Conservation (phyloP, 31 red algal genomes). For the Asparagopsis taxiformis region DNA sequence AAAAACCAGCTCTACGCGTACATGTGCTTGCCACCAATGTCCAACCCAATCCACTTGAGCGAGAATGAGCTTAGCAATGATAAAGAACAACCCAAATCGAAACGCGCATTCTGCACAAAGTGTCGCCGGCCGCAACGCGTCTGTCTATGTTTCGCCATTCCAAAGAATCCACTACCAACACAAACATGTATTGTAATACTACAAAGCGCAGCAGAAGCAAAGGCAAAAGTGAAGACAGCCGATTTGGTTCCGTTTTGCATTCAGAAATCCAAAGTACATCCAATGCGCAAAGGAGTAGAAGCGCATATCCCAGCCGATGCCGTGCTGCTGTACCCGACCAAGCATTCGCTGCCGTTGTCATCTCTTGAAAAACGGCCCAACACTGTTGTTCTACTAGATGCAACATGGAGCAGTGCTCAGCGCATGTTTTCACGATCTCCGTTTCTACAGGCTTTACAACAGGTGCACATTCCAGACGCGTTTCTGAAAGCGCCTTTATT, state of each 20-base stretch:
- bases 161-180: not conserved
- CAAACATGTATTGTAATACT: not conserved
- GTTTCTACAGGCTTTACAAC: not conserved
- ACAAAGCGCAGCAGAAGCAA: conserved; percentile 1
- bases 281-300: not conserved
- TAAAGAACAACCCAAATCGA: no score
- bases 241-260: not conserved
- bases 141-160: conserved; percentile 3
- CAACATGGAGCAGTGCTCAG: conserved; percentile 5
- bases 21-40: no score
- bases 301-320: conserved; percentile 12
- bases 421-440: not conserved
- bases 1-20: no score
- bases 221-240: conserved; percentile 14
- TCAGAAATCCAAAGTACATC: not conserved
- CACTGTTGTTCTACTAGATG: conserved; percentile 13
- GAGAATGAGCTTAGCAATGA: no score
- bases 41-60: no score
- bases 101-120: no score
- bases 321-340: conserved; percentile 3
- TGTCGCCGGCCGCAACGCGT: conserved; percentile 6
- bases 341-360: not conserved
- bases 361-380: not conserved
- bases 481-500: not conserved
- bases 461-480: not conserved